Base-by-base conservation (phyloP, 2,329 filamentous ascomycete species). In the Colletotrichum sp. region DNA sequence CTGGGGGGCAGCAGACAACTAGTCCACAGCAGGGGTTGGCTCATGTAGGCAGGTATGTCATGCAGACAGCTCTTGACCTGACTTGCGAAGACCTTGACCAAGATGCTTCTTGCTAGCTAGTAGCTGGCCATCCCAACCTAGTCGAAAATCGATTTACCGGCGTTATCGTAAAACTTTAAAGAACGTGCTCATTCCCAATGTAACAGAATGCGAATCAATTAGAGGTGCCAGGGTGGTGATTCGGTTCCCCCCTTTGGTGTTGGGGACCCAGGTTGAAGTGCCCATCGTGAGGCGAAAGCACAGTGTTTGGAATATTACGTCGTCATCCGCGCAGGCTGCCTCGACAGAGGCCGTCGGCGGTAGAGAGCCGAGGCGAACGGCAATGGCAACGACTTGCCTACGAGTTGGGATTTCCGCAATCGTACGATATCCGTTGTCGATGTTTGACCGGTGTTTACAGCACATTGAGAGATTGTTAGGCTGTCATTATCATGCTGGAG, bases 21-120 rank as follows among this genome's bases (percentile, higher is more conserved):
- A 47, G 66, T 59, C 66, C 36, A 54, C 59, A 57, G 62, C 70
- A 73, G 73, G 61, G 70, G 63, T 65, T 18, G 21, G 29, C 5
- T 70, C 68, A 75, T 70, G 73, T 70, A 70, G 57, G 70, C 70
- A 69, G 61, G 62, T 66, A 70, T 75, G 73, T 73, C 61, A 61
- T 75, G 70, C 73, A 75, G 73, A 43, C 54, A 47, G 18, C 33
- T 62, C 33, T 47, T 58, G 59, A 63, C 57, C 57, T 61, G 72
- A 69, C 51, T 70, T 55, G 13, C 47, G 58, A 24, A 65, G 69
- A 57, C 55, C 33, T 61, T 59, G n/a, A 38, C 59, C 54, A 33
- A 62, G 34, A 15, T 24, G 31, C 29, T 65, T 21, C 7, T 61
- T 36, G 59, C 31, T 21, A 13, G 29, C 16, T 33, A 21, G 15